Evolutionary conservation across 257 asterid genomes (phyloP).

Genomic region (Galeopsis tetrahit): DNA sequence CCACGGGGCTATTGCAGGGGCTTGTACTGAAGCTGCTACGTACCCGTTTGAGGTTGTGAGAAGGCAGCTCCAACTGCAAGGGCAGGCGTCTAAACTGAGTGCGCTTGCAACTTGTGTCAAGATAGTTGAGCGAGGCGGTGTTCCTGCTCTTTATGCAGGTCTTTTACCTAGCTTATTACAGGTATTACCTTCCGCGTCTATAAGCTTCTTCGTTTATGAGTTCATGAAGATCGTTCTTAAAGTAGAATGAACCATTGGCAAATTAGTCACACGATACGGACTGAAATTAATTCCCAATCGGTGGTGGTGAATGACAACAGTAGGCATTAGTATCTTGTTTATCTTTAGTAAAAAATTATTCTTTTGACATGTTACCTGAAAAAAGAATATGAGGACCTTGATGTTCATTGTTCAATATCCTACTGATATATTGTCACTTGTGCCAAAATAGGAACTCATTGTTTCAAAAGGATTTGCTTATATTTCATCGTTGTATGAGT

Average conservation of each 20-base stretch:
- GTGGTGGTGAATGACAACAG: constrained; percentile 27
- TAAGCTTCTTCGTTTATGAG: constrained; percentile 90
- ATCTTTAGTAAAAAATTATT: background rate
- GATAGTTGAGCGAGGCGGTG: constrained; percentile 86
- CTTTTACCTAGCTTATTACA: constrained; percentile 88
- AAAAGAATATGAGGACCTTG: background rate
- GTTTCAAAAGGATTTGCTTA: background rate
- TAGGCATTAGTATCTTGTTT: background rate
- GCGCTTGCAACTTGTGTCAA: constrained; percentile 66
- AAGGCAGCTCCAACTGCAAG: constrained; percentile 92
- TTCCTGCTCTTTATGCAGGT: constrained; percentile 94
- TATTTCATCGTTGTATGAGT: background rate
- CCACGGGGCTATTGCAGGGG: constrained; percentile 97
- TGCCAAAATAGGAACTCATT: background rate
- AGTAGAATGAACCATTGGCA: constrained; percentile 56
- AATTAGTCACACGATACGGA: constrained; percentile 26
- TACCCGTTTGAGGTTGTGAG: constrained; percentile 97
- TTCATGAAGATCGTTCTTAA: constrained; percentile 92
- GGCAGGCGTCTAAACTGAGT: constrained; percentile 71
- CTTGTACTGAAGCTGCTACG: constrained; percentile 96
- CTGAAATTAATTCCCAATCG: constrained; percentile 17
- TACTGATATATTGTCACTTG: background rate
- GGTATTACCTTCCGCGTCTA: constrained; percentile 98
- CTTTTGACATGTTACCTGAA: background rate
- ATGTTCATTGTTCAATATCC: background rate